Evolutionary conservation across 495 filamentous ascomycete genomes (phyloP).

Genomic region (Podospora sp.): DNA sequence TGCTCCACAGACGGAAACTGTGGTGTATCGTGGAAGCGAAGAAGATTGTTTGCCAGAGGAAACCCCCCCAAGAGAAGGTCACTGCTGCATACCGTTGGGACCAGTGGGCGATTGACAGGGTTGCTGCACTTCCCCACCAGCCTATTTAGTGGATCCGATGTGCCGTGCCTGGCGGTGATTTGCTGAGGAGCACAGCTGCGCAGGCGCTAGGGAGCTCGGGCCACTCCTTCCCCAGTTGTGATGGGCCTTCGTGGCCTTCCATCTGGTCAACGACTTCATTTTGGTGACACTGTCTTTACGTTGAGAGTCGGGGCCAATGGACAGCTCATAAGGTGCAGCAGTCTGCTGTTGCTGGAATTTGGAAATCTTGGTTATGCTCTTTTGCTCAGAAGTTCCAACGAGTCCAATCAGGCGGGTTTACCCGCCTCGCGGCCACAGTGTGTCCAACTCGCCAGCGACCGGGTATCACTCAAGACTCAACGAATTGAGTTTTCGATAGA

Average conservation of each 20-base stretch:
- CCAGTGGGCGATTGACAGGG: background rate
- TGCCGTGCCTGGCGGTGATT: background rate
- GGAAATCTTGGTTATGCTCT: background rate
- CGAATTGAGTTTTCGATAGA: too few species aligned
- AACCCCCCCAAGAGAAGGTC: background rate
- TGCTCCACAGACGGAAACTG: slow-evolving; percentile 11
- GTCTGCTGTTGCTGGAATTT: background rate
- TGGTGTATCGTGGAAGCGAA: background rate
- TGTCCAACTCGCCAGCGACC: too few species aligned
- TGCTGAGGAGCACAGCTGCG: background rate
- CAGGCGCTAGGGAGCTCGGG: slow-evolving; percentile 9
- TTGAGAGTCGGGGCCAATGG: background rate
- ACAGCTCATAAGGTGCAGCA: background rate
- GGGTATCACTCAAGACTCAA: too few species aligned
- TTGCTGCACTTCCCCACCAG: background rate
- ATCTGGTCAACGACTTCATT: background rate
- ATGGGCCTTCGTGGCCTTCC: slow-evolving; percentile 1
- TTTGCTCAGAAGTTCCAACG: background rate
- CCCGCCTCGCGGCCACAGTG: too few species aligned
- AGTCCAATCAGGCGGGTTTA: background rate
- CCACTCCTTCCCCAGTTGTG: background rate
- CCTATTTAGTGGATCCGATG: background rate
- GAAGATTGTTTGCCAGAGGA: background rate
- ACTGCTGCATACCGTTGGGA: background rate
- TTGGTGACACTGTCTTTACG: background rate